Evolutionary conservation across 306 rosid species (phyloP).

Genomic region (Quercus gilva): DNA sequence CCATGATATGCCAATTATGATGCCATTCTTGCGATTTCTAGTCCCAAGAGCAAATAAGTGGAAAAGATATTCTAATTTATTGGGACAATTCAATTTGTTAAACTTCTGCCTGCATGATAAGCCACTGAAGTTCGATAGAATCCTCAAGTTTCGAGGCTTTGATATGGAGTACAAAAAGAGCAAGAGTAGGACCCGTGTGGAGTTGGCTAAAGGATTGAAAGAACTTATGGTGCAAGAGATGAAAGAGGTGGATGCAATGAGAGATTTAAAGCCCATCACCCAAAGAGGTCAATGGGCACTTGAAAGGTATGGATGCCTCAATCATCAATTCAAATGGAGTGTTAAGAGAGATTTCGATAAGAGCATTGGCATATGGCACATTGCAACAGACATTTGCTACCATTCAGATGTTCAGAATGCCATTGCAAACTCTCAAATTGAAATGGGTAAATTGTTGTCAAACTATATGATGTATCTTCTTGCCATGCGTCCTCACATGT

Average conservation of each 20-base stretch:
- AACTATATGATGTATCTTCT: conserved; percentile 72
- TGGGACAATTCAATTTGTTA: conserved; percentile 59
- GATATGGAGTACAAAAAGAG: conserved; percentile 36
- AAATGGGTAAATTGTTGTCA: conserved; percentile 40
- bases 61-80: conserved; percentile 67
- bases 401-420: conserved; percentile 8
- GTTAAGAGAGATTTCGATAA: conserved; percentile 51
- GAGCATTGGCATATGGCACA: conserved; percentile 64
- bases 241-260: conserved; percentile 39
- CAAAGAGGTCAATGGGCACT: conserved; percentile 58
- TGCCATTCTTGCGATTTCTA: conserved; percentile 36
- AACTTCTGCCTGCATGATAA: conserved; percentile 47
- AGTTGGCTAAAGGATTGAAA: conserved; percentile 33
- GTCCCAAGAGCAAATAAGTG: conserved; percentile 31
- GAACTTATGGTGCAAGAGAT: conserved; percentile 43
- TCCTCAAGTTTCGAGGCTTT: conserved; percentile 30
- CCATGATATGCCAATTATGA: conserved; percentile 29
- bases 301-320: conserved; percentile 35
- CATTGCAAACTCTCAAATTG: conserved; percentile 8
- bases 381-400: conserved; percentile 65
- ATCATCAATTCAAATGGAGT: conserved; percentile 36
- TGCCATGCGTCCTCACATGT: conserved; percentile 51
- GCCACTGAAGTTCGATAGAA: conserved; percentile 25
- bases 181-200: conserved; percentile 18
- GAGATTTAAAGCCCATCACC: conserved; percentile 37